Base-by-base conservation (phyloP, 495 filamentous ascomycete genomes). In the Aspergillus sclerotioniger region DNA sequence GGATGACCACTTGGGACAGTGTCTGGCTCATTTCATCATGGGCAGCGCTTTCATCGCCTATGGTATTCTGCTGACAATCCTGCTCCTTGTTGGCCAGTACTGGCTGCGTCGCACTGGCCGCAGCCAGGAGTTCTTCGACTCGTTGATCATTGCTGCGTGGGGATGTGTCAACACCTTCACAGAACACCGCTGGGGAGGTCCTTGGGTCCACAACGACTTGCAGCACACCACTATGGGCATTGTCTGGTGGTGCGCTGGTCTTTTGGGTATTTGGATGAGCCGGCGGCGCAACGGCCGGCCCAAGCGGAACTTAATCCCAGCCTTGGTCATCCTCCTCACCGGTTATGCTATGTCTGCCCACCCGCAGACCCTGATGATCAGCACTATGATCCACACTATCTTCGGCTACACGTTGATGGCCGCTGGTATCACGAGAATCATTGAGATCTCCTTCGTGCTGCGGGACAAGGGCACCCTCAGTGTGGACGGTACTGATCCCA, bases 161-260 rank as follows among this genome's bases (percentile, higher is more conserved):
- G 94, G 94, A 43, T 90, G 89, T 68, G 86, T 98, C 71, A 98
- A 98, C 70, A 98, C 95, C 37, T 98, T 98, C 69, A 98, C 95
- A 15, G 94, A 98, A 70, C 94, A 98, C 71, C 83, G 89, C 35
- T 98, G 94, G 94, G 95, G 95, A 35, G 75, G 78, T 0, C 76
- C 82, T 2, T 98, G 94, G 94, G 92, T 88, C n/a, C 82, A 84
- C 66, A 97, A 96, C 67, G 94, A 98, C 69, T 84, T 96, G 70
- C 94, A 98, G 70, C 95, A 98, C 67, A 98, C 94, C 0, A 88
- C 87, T 10, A 98, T 98, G 95, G 94, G 94, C 29, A 84, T 98
- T 57, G 85, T 98, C 53, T 98, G 94, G 94, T 97, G 92, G 92
- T 88, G 84, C 65, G 92, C 95, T 16, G 94, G 94, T 16, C 75